Percentiles rank a stretch among this genome's conserved stretches.
Conservation (phyloP, 208 protist species). For the Trichomonas vaginalis region DNA sequence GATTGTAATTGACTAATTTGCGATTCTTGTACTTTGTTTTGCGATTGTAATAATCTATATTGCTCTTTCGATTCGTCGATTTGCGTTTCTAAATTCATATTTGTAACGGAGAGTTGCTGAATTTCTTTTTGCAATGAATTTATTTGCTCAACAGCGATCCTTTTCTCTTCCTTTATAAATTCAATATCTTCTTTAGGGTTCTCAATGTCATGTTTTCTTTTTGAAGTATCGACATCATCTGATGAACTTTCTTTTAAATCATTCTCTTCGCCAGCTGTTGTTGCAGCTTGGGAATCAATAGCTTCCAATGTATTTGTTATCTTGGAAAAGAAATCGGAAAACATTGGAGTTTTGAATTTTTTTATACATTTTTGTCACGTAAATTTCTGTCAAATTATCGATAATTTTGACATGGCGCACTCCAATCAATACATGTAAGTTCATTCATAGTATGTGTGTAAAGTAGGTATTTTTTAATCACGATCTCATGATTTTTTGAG, state of each 20-base stretch:
- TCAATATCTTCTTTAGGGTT: not conserved
- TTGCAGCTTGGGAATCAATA: not conserved
- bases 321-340: not conserved
- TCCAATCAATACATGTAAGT: no score
- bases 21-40: not conserved
- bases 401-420: no score
- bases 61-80: not conserved
- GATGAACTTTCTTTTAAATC: not conserved
- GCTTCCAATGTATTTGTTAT: not conserved
- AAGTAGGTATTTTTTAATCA: no score
- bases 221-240: not conserved
- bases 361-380: no score
- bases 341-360: no score
- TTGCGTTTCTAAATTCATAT: not conserved
- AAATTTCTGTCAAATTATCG: no score
- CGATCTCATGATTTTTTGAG: no score
- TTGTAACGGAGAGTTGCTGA: not conserved
- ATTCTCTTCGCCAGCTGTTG: not conserved
- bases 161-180: not conserved
- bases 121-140: not conserved
- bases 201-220: not conserved
- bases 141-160: not conserved
- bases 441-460: no score
- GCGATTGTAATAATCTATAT: not conserved
- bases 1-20: not conserved